Evolutionary conservation across 192 early-diverging fungal genomes (phyloP).

Genomic region (Backusella morwellensis): DNA sequence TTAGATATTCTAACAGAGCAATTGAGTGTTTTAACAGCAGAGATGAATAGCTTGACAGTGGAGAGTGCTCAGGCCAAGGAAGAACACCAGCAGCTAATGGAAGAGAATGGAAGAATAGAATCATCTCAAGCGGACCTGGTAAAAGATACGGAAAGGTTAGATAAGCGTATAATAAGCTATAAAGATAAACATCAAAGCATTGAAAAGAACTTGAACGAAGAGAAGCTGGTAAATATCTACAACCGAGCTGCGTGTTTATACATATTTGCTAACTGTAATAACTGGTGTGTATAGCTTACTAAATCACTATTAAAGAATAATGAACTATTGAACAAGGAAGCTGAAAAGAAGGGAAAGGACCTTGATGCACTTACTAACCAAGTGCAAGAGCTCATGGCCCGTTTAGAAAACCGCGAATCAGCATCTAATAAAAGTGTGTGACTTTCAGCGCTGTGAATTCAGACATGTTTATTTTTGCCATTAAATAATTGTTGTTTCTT

Average conservation of each 20-base stretch:
- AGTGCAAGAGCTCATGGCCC: constrained; percentile 90
- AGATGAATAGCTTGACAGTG: constrained; percentile 20
- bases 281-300: constrained; percentile 25
- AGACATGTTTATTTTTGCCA: not conserved
- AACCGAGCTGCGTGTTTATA: too few species aligned
- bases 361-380: constrained; percentile 79
- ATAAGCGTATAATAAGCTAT: constrained; percentile 58
- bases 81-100: not conserved
- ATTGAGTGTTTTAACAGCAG: constrained; percentile 41
- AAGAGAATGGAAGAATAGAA: not conserved
- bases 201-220: constrained; percentile 67
- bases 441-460: not conserved
- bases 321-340: constrained; percentile 46
- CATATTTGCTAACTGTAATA: constrained; percentile 16
- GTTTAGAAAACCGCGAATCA: constrained; percentile 70
- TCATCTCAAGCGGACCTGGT: constrained; percentile 21
- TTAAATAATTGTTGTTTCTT: not conserved
- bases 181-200: constrained; percentile 51
- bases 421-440: not conserved
- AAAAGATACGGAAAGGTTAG: constrained; percentile 47
- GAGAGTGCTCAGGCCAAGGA: not conserved
- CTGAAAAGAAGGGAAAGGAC: constrained; percentile 56
- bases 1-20: constrained; percentile 50
- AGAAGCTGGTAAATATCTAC: constrained; percentile 58
- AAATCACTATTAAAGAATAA: constrained; percentile 65